Evolutionary conservation across 1,284 basidiomycete genomes (phyloP).

Genomic region (Sphagnurus paluster): DNA sequence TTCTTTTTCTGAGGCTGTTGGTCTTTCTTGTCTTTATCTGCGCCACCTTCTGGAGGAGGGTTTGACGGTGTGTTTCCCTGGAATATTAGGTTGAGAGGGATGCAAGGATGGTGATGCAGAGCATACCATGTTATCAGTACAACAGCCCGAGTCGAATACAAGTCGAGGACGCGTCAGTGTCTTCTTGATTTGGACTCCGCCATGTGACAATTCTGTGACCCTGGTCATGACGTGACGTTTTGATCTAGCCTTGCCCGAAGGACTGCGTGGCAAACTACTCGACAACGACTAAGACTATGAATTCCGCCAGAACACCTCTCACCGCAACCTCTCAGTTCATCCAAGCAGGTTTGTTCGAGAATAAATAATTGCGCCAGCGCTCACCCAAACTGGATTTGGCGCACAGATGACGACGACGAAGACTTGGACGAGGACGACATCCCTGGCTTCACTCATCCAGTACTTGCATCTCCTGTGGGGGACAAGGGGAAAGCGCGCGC

Average conservation of each 20-base stretch:
- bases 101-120: not conserved
- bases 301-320: conserved; percentile 46
- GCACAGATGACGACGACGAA: conserved; percentile 65
- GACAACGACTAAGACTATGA: conserved; percentile 23
- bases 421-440: conserved; percentile 79
- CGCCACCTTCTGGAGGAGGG: conserved; percentile 43
- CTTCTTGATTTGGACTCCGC: conserved; percentile 35
- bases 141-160: conserved; percentile 18
- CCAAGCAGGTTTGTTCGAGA: conserved; percentile 55
- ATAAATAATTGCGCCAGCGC: not conserved
- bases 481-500: conserved; percentile 74
- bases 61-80: conserved; percentile 80
- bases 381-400: conserved; percentile 7
- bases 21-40: conserved; percentile 68
- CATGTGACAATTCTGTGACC: conserved; percentile 15
- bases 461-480: conserved; percentile 37
- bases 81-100: not conserved
- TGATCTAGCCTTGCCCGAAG: conserved; percentile 10
- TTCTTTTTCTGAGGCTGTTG: conserved; percentile 82
- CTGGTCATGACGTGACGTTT: conserved; percentile 20
- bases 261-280: conserved; percentile 26
- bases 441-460: conserved; percentile 71
- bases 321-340: conserved; percentile 73
- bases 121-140: conserved; percentile 9
- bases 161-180: conserved; percentile 65